These are phyloP conservation scores for Hemerocallis citrina DNA, from an alignment of 106 monocot genomes.

Conservation along the genomic window DNA sequence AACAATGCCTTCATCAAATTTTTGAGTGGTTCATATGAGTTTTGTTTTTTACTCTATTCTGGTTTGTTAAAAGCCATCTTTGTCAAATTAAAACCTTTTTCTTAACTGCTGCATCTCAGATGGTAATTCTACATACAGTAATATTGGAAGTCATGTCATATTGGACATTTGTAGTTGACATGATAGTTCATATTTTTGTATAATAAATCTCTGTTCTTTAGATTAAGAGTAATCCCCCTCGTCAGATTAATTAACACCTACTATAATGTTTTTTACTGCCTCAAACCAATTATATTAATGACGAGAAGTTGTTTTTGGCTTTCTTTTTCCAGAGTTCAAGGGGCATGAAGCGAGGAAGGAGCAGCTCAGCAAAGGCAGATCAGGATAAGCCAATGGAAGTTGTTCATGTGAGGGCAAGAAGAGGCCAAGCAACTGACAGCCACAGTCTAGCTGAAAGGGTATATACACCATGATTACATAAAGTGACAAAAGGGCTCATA, in stretches of 20 bases:
- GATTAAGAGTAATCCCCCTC: not conserved
- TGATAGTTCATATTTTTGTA: no score
- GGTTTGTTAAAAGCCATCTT: no score
- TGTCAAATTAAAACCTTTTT: no score
- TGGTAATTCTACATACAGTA: no score
- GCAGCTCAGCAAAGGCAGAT: constrained; percentile 18
- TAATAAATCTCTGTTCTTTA: no score
- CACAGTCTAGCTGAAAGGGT: constrained; percentile 72
- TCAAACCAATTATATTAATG: no score
- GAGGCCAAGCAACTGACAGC: constrained; percentile 81
- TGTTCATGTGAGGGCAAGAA: constrained; percentile 61
- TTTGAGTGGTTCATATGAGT: not conserved
- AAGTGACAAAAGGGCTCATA: not conserved
- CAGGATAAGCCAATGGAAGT: constrained; percentile 39
- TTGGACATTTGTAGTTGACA: no score
- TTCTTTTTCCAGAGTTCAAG: constrained; percentile 2
- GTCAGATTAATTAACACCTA: not conserved
- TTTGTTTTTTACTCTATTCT: not conserved
- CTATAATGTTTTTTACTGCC: not conserved
- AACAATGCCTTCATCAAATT: no score
- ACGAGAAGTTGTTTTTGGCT: no score
- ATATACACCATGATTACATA: constrained; percentile 8
- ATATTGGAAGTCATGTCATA: no score
- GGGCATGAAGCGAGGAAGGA: constrained; percentile 12
- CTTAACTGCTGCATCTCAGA: no score